phyloP scores from a whole-genome alignment of 1,139 yeast genomes.

The Hanseniaspora sp. region DNA sequence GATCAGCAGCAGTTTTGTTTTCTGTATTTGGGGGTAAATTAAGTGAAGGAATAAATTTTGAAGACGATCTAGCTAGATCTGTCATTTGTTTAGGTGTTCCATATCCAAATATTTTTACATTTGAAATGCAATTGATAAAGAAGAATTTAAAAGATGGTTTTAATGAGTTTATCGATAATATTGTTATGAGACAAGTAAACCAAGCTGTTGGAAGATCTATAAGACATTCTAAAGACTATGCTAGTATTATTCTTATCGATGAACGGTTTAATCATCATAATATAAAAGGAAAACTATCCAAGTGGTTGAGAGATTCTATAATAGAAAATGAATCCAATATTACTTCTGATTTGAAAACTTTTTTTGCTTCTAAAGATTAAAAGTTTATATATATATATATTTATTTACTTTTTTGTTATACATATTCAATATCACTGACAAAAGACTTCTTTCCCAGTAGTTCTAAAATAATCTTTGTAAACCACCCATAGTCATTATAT shows the following conservation, averaged over 20 bases:
- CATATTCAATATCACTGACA: slow-evolving; percentile 21
- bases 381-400: no score
- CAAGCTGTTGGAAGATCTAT: slow-evolving; percentile 92
- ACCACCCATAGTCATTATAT: slow-evolving; percentile 29
- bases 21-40: slow-evolving; percentile 90
- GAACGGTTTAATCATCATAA: slow-evolving; percentile 40
- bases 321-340: slow-evolving; percentile 20
- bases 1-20: slow-evolving; percentile 53
- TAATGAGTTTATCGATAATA: slow-evolving; percentile 55
- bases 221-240: slow-evolving; percentile 70
- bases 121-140: slow-evolving; percentile 67
- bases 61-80: slow-evolving; percentile 75
- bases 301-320: slow-evolving; percentile 57
- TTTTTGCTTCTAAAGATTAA: slow-evolving; percentile 19
- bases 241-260: slow-evolving; percentile 65
- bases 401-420: not conserved
- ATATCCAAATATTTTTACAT: slow-evolving; percentile 74
- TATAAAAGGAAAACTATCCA: slow-evolving; percentile 56
- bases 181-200: slow-evolving; percentile 85
- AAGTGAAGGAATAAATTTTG: slow-evolving; percentile 89
- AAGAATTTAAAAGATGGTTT: slow-evolving; percentile 40
- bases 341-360: slow-evolving; percentile 20
- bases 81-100: slow-evolving; percentile 86
- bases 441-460: slow-evolving; percentile 23
- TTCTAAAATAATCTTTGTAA: slow-evolving; percentile 26